Evolutionary conservation across 2,329 filamentous ascomycete genomes (phyloP).

Genomic region (Pestalotiopsis sp.): DNA sequence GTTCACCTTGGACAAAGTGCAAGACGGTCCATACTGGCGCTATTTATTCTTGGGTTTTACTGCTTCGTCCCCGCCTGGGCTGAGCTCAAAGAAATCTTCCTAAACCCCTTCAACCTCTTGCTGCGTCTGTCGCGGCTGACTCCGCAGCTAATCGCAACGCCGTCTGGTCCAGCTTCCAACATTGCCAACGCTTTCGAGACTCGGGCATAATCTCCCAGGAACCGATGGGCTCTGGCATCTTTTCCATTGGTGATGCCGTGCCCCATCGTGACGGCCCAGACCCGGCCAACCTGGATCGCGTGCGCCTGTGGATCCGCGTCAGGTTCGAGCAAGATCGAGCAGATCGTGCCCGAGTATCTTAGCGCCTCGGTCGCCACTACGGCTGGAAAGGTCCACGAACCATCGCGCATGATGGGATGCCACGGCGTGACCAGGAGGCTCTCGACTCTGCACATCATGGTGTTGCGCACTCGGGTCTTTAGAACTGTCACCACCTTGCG

Average conservation of each 20-base stretch:
- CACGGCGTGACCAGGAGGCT: constrained; percentile 57
- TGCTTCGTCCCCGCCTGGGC: not conserved
- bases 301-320: constrained; percentile 47
- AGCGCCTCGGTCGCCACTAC: constrained; percentile 33
- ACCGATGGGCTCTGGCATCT: constrained; percentile 51
- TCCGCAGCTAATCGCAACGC: constrained; percentile 46
- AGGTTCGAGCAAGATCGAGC: constrained; percentile 57
- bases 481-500: constrained; percentile 53
- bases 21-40: no score
- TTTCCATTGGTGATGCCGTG: constrained; percentile 49
- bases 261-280: constrained; percentile 60
- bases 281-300: constrained; percentile 46
- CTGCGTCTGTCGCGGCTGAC: constrained; percentile 34
- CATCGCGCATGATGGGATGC: constrained; percentile 54
- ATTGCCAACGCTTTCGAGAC: constrained; percentile 41
- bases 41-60: not conserved
- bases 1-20: no score
- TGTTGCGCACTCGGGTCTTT: constrained; percentile 43
- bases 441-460: constrained; percentile 47
- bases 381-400: constrained; percentile 50
- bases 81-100: not conserved
- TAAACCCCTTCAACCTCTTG: constrained; percentile 6
- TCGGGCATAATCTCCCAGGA: constrained; percentile 53
- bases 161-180: constrained; percentile 36
- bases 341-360: constrained; percentile 53